These are phyloP conservation scores for Candida awuae DNA, from an alignment of 805 yeast genomes.

Conservation along the genomic window DNA sequence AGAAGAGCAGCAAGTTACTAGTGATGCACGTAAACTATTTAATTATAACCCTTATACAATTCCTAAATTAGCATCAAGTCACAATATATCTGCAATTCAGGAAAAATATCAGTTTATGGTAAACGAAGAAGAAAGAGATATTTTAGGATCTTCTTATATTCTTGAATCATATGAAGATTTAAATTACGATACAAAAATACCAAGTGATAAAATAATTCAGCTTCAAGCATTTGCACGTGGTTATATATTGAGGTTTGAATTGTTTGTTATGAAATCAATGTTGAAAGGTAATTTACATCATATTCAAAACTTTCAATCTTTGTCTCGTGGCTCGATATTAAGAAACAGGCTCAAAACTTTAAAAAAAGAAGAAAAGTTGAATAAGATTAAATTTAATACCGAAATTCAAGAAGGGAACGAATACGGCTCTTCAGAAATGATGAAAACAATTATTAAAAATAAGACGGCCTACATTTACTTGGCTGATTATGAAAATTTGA, in stretches of 20 bases:
- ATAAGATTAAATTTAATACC: conserved; percentile 14
- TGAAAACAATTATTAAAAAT: conserved; percentile 35
- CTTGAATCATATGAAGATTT: background rate
- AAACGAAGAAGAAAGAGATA: conserved; percentile 17
- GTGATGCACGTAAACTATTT: conserved; percentile 12
- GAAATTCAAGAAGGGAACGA: background rate
- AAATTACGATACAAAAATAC: background rate
- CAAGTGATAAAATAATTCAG: conserved; percentile 18
- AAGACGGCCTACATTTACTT: conserved; percentile 18
- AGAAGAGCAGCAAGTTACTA: conserved; percentile 8
- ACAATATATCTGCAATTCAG: conserved; percentile 13
- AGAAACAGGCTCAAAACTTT: conserved; percentile 3
- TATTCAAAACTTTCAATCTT: conserved; percentile 40
- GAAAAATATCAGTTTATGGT: conserved; percentile 15
- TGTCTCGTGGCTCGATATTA: conserved; percentile 39
- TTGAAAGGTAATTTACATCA: conserved; percentile 48
- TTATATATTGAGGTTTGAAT: conserved; percentile 51
- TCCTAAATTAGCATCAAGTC: conserved; percentile 10
- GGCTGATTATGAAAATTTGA: conserved; percentile 14
- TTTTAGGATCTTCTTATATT: conserved; percentile 7
- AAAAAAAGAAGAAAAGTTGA: conserved; percentile 13
- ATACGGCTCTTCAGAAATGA: conserved; percentile 19
- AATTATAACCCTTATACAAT: conserved; percentile 6
- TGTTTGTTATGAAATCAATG: conserved; percentile 57
- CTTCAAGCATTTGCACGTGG: conserved; percentile 71